Percentiles rank a stretch among this genome's conserved stretches.
Conservation (phyloP, 305 asterid genomes). For the Withania somnifera region DNA sequence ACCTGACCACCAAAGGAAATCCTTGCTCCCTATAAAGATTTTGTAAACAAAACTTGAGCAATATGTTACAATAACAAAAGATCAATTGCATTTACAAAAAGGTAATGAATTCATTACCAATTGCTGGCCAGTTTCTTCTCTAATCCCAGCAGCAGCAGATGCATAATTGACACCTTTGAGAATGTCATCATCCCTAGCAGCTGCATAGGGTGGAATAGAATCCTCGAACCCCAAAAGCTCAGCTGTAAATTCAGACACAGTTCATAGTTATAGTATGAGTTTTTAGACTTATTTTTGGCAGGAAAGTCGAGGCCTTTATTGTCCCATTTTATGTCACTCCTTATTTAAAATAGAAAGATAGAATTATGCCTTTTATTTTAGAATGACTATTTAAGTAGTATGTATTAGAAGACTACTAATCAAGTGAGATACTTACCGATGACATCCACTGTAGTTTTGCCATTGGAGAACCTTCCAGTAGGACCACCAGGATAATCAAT, state of each 20-base stretch:
- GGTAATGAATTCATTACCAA: constrained; percentile 23
- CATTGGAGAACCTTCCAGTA: constrained; percentile 66
- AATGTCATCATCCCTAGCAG: constrained; percentile 40
- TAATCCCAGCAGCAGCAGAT: constrained; percentile 73
- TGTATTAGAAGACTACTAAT: background rate
- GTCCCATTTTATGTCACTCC: background rate
- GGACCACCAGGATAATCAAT: constrained; percentile 56
- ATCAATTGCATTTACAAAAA: too few species aligned
- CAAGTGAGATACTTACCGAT: constrained; percentile 25
- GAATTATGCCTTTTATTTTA: background rate
- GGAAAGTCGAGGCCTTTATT: too few species aligned
- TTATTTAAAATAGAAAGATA: background rate
- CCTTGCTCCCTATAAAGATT: constrained; percentile 35
- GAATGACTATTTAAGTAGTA: too few species aligned
- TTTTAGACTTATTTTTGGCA: too few species aligned
- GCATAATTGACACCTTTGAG: constrained; percentile 70
- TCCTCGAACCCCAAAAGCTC: constrained; percentile 59
- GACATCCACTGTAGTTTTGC: constrained; percentile 62
- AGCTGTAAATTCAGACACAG: constrained; percentile 24
- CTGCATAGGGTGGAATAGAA: constrained; percentile 44
- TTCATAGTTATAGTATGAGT: background rate
- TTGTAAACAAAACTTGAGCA: too few species aligned
- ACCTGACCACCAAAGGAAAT: constrained; percentile 20
- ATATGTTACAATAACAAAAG: too few species aligned
- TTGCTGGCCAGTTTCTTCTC: constrained; percentile 70